Percentiles rank a stretch among this genome's conserved stretches.
Evolutionary conservation across 2,329 filamentous ascomycete genomes (phyloP).

Genomic region (Cladosporium sp.): DNA sequence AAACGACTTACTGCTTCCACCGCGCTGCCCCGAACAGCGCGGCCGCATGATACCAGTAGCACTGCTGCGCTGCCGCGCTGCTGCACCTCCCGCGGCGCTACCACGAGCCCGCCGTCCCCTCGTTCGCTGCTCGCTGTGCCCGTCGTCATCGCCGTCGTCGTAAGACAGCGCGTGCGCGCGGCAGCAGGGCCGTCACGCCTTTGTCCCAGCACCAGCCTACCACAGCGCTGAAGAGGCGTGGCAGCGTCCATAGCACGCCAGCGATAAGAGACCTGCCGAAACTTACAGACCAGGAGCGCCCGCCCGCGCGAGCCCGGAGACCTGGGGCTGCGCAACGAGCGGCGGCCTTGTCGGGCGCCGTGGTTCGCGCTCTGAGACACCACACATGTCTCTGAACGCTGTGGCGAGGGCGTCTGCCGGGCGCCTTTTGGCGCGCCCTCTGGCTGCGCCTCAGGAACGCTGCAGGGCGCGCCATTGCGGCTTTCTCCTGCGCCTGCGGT

Average conservation of each 20-base stretch:
- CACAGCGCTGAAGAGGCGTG: slow-evolving; percentile 1
- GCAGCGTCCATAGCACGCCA: neutral
- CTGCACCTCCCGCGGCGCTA: no score
- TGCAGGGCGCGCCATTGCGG: neutral
- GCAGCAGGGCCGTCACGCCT: neutral
- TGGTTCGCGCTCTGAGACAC: slow-evolving; percentile 8
- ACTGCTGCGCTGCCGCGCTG: neutral
- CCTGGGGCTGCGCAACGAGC: neutral
- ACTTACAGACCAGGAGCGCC: slow-evolving; percentile 1
- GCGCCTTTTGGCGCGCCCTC: slow-evolving; percentile 1
- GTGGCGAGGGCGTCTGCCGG: neutral
- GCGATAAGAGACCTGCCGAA: slow-evolving; percentile 9
- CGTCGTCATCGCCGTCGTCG: neutral
- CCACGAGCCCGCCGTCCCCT: neutral
- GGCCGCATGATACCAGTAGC: neutral
- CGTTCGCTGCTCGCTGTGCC: no score
- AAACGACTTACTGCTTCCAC: slow-evolving; percentile 5
- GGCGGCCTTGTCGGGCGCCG: neutral
- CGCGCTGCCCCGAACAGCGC: neutral
- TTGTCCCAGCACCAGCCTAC: neutral
- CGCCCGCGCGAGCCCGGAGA: neutral
- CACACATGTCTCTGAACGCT: slow-evolving; percentile 4
- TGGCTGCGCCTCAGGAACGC: slow-evolving; percentile 9
- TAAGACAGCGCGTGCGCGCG: neutral
- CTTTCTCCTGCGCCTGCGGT: no score